phyloP scores from a whole-genome alignment of 1,284 basidiomycete genomes.

The Tremellales sp. region DNA sequence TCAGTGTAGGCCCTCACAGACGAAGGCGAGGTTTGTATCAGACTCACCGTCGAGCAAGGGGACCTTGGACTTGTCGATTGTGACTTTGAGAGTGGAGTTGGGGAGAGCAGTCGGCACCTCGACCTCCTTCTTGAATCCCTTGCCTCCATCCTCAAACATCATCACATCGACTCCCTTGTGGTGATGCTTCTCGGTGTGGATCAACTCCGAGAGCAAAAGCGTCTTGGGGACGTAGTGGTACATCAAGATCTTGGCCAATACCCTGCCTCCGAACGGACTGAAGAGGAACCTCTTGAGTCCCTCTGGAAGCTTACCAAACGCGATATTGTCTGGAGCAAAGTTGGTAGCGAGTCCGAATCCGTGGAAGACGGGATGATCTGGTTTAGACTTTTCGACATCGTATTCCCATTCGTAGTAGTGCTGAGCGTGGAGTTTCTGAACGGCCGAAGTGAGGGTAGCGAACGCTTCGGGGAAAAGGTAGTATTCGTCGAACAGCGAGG shows the following conservation, averaged over 20 bases:
- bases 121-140: constrained; percentile 53
- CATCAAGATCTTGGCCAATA: constrained; percentile 60
- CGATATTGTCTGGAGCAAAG: constrained; percentile 63
- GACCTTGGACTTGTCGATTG: constrained; percentile 55
- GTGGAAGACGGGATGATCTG: constrained; percentile 46
- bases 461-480: constrained; percentile 58
- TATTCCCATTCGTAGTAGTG: constrained; percentile 53
- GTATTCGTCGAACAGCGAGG: constrained; percentile 58
- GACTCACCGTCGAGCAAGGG: constrained; percentile 40
- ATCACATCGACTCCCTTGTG: constrained; percentile 8
- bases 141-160: constrained; percentile 16
- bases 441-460: constrained; percentile 58
- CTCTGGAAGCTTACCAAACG: constrained; percentile 59
- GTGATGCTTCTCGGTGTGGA: constrained; percentile 30
- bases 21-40: not conserved
- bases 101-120: constrained; percentile 55
- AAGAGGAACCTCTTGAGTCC: constrained; percentile 62
- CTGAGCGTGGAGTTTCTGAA: constrained; percentile 57
- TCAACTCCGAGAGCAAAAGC: constrained; percentile 58
- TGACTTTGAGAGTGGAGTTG: constrained; percentile 54
- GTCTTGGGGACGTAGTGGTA: constrained; percentile 63
- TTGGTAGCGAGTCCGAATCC: constrained; percentile 59
- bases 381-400: constrained; percentile 44
- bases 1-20: constrained; percentile 8
- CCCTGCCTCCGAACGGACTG: constrained; percentile 60